These are phyloP conservation scores for Musa balbisiana DNA, from an alignment of 202 grass and related monocot species.

Conservation along the genomic window DNA sequence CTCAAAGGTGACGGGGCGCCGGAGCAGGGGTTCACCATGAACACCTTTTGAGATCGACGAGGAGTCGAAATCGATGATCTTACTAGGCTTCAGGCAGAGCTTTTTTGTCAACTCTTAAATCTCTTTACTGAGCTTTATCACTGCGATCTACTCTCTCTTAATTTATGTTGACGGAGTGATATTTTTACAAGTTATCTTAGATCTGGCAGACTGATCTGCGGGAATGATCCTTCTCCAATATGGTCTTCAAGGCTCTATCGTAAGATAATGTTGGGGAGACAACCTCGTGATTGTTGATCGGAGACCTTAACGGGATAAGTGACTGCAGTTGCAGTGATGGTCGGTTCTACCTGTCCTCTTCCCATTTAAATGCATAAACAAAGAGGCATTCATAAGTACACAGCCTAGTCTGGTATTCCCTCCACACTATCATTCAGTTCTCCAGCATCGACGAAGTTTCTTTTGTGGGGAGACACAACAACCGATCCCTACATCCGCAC, in stretches of 20 bases:
- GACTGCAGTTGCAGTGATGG: too few relatives aligned
- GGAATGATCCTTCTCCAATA: not conserved
- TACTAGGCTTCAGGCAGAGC: not conserved
- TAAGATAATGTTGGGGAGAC: not conserved
- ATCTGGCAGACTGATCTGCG: not conserved
- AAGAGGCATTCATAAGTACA: too few relatives aligned
- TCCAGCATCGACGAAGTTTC: too few relatives aligned
- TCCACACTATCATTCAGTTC: too few relatives aligned
- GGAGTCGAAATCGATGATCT: not conserved
- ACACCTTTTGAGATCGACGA: not conserved
- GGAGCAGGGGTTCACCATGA: not conserved
- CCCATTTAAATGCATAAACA: not conserved
- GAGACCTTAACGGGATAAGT: too few relatives aligned
- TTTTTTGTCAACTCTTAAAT: not conserved
- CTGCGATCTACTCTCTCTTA: not conserved
- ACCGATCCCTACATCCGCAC: too few relatives aligned
- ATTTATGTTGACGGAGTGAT: not conserved
- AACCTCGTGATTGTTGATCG: not conserved
- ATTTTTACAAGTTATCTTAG: not conserved
- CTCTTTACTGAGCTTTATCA: not conserved
- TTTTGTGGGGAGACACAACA: too few relatives aligned
- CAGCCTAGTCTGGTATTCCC: too few relatives aligned
- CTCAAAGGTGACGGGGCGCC: not conserved
- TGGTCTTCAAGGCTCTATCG: too few relatives aligned
- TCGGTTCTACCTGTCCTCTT: not conserved